These are phyloP conservation scores for Talaromyces albobiverticillius DNA, from an alignment of 2,329 filamentous ascomycete genomes.

Conservation along the genomic window DNA sequence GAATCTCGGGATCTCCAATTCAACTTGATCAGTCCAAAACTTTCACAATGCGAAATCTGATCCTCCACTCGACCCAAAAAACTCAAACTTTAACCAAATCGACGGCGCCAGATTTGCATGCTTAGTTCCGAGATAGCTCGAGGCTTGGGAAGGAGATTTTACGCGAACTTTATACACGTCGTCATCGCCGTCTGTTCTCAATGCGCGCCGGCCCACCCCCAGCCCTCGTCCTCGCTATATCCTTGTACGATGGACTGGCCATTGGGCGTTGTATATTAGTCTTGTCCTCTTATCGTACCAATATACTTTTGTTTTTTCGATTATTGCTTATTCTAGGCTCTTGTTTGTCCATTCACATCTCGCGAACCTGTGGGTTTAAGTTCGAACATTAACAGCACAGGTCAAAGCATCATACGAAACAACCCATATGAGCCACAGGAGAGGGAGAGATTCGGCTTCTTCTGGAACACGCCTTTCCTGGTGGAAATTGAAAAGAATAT, in stretches of 20 bases:
- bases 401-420: not conserved
- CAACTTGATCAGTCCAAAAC: slow-evolving; percentile 9
- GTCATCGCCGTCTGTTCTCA: not conserved
- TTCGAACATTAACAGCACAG: not conserved
- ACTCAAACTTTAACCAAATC: slow-evolving; percentile 1
- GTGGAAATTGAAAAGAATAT: not conserved
- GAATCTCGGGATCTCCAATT: not conserved
- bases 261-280: not conserved
- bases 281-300: not conserved
- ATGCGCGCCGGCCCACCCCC: not conserved
- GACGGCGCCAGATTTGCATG: slow-evolving; percentile 6
- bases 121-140: slow-evolving; percentile 8
- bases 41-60: not conserved
- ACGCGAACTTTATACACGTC: slow-evolving; percentile 6
- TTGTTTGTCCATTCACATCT: not conserved
- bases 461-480: not conserved
- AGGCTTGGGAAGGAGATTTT: slow-evolving; percentile 13
- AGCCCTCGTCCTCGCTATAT: not conserved
- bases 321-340: not conserved
- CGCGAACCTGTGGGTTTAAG: no score
- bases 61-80: not conserved
- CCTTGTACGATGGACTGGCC: not conserved
- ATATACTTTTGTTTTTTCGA: not conserved
- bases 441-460: not conserved
- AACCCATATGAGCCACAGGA: not conserved